Evolutionary conservation across 192 early-diverging fungal genomes (phyloP), one percentile per base, ranked within the genome.

Genomic region (Tieghemiomyces parasiticus): DNA sequence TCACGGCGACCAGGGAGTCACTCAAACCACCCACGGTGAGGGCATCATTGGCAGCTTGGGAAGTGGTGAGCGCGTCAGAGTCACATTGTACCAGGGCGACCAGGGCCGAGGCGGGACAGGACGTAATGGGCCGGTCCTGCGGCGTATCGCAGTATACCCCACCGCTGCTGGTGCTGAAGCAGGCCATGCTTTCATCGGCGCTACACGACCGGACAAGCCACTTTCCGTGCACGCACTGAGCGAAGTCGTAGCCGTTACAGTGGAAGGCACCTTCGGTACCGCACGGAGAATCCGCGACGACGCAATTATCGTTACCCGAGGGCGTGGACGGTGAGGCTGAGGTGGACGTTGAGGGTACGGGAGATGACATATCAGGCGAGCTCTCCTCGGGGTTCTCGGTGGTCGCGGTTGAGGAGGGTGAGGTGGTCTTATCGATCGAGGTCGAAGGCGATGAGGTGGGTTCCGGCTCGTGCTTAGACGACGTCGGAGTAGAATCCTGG

Each of bases 191-290:
- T 16, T 42, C 8, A 16, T 42, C 38, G 8, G 6, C 38, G 38
- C 38, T 42, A 69, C 73, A 74, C 14, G 66, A 65, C 1, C 73
- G 64, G 66, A 74, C 67, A 24, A 71, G 55, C 73, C 73, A 74
- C 52, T 67, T 66, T 54, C 63, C 67, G 62, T 69, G 67, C 52
- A 71, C 67, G 65, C 73, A 74, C 61, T 71, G 66, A 0, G 69
- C 73, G 60, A 71, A 74, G 60, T 71, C 66, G 61, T 74, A 71
- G 12, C 73, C 73, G 22, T 71, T 71, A 59, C 73, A 74, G 4
- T 67, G 63, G 66, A 67, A 74, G 1, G 65, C 67, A 3, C 64
- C 67, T 16, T 66, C 73, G 6, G 67, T 52, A 29, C 12, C 30
- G 25, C 73, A 74, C 3, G 72, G 68, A 63, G 67, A 66, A 31